Evolutionary conservation across 345 rosid genomes (phyloP).

Genomic region (Excoecaria agallocha): DNA sequence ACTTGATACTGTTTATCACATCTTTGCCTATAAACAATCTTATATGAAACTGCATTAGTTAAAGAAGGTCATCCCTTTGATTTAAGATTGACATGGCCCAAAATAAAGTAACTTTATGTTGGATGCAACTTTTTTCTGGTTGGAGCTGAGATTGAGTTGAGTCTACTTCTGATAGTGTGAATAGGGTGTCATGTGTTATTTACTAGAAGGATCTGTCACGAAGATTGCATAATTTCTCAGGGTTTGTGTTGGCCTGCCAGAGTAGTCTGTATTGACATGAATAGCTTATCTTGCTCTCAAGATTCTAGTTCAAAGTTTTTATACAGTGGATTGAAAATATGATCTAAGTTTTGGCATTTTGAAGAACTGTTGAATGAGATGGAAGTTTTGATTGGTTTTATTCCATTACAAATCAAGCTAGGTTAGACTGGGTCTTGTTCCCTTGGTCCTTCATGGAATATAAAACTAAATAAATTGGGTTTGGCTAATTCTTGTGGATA

Average conservation of each 20-base stretch:
- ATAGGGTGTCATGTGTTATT: not conserved
- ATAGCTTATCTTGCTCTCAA: not conserved
- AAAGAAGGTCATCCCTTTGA: not conserved
- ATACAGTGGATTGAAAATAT: not conserved
- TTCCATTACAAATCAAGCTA: not conserved
- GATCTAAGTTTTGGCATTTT: not conserved
- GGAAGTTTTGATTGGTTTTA: not conserved
- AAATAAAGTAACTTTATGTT: not conserved
- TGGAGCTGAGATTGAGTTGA: not conserved
- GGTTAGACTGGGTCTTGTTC: not conserved
- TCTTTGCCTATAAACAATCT: not conserved
- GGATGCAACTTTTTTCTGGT: not conserved
- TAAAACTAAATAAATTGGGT: not conserved
- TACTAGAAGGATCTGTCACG: slow-evolving; percentile 1
- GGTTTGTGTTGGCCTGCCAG: not conserved
- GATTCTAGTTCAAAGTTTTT: not conserved
- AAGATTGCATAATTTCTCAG: not conserved
- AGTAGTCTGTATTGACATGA: not conserved
- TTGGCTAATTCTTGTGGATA: not conserved
- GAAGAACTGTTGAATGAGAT: not conserved
- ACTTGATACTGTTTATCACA: not conserved
- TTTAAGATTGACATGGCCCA: not conserved
- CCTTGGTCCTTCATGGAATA: not conserved
- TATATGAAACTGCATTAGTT: not conserved
- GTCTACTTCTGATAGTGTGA: not conserved